Conservation (phyloP, 2,329 filamentous ascomycete genomes). For the Fusarium pseudocircinatum region DNA sequence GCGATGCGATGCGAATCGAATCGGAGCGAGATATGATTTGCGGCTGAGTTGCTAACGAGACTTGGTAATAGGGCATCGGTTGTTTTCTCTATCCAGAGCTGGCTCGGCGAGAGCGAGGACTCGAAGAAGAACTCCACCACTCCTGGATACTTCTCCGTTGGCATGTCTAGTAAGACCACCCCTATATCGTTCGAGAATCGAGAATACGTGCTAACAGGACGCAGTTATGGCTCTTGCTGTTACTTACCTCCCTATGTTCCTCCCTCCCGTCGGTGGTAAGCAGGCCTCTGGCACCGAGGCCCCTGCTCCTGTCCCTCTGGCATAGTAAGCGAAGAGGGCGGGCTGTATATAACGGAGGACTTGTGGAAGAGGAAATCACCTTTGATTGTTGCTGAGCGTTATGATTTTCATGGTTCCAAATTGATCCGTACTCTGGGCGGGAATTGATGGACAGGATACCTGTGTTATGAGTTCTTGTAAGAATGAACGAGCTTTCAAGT, state of each 20-base stretch:
- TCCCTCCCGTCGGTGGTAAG: constrained; percentile 52
- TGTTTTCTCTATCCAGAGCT: constrained; percentile 78
- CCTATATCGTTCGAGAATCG: background rate
- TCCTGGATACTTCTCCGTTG: constrained; percentile 75
- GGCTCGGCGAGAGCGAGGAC: constrained; percentile 79
- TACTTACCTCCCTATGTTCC: constrained; percentile 62
- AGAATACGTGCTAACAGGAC: constrained; percentile 8
- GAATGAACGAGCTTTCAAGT: background rate
- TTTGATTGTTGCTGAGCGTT: constrained; percentile 18
- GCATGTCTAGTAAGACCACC: constrained; percentile 75
- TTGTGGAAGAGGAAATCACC: background rate
- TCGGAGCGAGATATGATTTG: background rate
- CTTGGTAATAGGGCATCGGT: constrained; percentile 70
- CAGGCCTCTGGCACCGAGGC: constrained; percentile 48
- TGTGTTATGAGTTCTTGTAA: constrained; percentile 12
- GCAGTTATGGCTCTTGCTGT: constrained; percentile 69
- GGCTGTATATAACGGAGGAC: constrained; percentile 5
- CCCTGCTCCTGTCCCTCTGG: constrained; percentile 34
- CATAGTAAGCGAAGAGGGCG: constrained; percentile 5
- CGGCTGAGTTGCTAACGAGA: constrained; percentile 7
- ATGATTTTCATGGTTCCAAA: background rate
- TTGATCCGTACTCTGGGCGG: background rate
- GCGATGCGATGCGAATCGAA: constrained; percentile 2
- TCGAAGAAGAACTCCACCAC: constrained; percentile 71
- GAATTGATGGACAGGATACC: background rate